These are phyloP conservation scores for Rhizophlyctis rosea DNA, from an alignment of 192 early-diverging fungal genomes.

Conservation along the genomic window DNA sequence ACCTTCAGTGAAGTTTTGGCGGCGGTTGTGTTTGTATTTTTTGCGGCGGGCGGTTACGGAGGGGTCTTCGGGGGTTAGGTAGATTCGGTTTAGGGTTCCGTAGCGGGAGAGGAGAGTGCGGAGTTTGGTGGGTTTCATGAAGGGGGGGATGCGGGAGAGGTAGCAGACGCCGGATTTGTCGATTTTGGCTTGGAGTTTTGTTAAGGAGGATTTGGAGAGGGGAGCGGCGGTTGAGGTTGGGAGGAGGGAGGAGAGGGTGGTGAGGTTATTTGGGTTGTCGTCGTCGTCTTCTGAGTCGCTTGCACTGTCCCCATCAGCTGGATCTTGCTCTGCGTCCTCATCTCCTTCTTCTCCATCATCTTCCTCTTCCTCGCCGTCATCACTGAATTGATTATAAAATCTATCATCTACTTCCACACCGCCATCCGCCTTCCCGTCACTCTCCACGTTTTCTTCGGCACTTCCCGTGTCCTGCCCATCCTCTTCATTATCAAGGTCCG, in stretches of 20 bases:
- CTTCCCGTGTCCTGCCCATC: slow-evolving; percentile 32
- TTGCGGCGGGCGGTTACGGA: slow-evolving; percentile 73
- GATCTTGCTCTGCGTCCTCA: slow-evolving; percentile 15
- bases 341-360: slow-evolving; percentile 2
- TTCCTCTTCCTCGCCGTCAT: slow-evolving; percentile 22
- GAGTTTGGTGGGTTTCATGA: slow-evolving; percentile 84
- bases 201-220: slow-evolving; percentile 55
- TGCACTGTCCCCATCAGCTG: slow-evolving; percentile 7
- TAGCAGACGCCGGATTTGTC: slow-evolving; percentile 86
- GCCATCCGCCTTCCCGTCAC: too few species aligned
- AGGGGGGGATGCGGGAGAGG: slow-evolving; percentile 86
- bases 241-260: neutral
- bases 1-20: slow-evolving; percentile 86
- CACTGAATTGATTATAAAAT: too few species aligned
- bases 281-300: slow-evolving; percentile 18
- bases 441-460: slow-evolving; percentile 26
- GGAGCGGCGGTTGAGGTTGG: slow-evolving; percentile 42
- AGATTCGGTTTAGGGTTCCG: slow-evolving; percentile 79
- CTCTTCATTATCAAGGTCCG: slow-evolving; percentile 16
- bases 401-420: too few species aligned
- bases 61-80: slow-evolving; percentile 81
- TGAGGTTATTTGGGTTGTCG: slow-evolving; percentile 13
- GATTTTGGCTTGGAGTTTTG: slow-evolving; percentile 61
- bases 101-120: slow-evolving; percentile 70
- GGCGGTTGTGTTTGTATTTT: slow-evolving; percentile 83